Evolutionary conservation across 2,329 filamentous ascomycete genomes (phyloP).

Genomic region (Cytospora leucostoma): DNA sequence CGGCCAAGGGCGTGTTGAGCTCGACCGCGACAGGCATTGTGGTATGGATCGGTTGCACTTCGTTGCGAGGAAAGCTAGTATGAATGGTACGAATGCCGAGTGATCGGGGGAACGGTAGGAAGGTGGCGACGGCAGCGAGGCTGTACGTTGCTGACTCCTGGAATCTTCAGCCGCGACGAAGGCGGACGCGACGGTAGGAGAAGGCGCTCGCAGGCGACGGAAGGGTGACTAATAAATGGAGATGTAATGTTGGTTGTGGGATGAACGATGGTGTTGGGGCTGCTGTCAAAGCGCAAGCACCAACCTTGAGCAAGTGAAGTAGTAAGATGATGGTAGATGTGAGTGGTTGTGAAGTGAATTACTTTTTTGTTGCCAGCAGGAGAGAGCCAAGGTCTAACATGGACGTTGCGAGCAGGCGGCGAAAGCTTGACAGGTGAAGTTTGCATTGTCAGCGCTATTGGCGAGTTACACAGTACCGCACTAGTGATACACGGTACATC

Average conservation of each 20-base stretch:
- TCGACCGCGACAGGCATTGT: constrained; percentile 78
- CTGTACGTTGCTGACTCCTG: constrained; percentile 3
- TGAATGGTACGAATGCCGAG: neutral
- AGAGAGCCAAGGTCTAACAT: neutral
- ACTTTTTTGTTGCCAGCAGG: constrained; percentile 5
- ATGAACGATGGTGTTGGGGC: neutral
- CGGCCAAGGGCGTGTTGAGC: constrained; percentile 78
- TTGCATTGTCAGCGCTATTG: constrained; percentile 17
- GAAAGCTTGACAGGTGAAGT: constrained; percentile 16
- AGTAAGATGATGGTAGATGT: neutral
- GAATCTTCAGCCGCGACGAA: constrained; percentile 11
- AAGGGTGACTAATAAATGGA: neutral
- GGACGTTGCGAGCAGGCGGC: constrained; percentile 5
- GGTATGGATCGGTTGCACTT: constrained; percentile 5
- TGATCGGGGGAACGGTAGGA: neutral
- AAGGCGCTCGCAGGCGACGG: constrained; percentile 1
- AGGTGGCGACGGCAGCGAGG: neutral
- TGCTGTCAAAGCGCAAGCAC: constrained; percentile 8
- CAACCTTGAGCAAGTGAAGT: constrained; percentile 10
- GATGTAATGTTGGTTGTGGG: neutral
- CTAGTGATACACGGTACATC: neutral
- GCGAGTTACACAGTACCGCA: neutral
- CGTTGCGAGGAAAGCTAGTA: neutral
- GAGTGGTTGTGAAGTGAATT: neutral
- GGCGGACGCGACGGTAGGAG: constrained; percentile 7